Conservation (phyloP, 129 eudicot species). For the Tanacetum coccineum region DNA sequence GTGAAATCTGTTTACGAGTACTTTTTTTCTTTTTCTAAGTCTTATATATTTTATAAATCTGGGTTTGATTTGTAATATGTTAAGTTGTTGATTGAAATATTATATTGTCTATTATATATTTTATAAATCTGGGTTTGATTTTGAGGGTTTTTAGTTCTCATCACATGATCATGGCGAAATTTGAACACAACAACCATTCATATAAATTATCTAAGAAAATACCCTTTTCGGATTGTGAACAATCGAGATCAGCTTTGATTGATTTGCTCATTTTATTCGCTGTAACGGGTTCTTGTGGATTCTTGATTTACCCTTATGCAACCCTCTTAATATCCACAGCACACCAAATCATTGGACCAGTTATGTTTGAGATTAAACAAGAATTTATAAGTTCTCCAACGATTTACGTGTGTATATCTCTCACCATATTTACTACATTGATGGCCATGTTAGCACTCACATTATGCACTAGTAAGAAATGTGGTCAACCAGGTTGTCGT, state of each 20-base stretch:
- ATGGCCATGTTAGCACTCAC: slow-evolving; percentile 41
- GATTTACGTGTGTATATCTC: slow-evolving; percentile 53
- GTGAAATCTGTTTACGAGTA: neutral
- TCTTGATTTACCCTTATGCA: slow-evolving; percentile 52
- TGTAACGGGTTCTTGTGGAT: slow-evolving; percentile 59
- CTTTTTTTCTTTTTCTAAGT: neutral
- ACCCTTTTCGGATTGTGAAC: slow-evolving; percentile 48
- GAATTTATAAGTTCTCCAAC: slow-evolving; percentile 44
- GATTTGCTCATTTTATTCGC: slow-evolving; percentile 67
- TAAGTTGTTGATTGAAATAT: slow-evolving; percentile 23
- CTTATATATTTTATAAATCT: neutral
- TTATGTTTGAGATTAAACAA: slow-evolving; percentile 32
- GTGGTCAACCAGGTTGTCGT: slow-evolving; percentile 54
- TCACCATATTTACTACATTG: slow-evolving; percentile 32
- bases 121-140: too few relatives aligned
- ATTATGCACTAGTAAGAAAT: slow-evolving; percentile 33
- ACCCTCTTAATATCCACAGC: slow-evolving; percentile 19
- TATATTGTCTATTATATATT: slow-evolving; percentile 47
- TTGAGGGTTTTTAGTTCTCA: too few relatives aligned
- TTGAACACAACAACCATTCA: slow-evolving; percentile 19
- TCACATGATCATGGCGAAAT: slow-evolving; percentile 46
- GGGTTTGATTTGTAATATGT: slow-evolving; percentile 38
- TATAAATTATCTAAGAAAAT: slow-evolving; percentile 13
- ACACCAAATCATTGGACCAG: slow-evolving; percentile 28
- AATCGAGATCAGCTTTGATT: slow-evolving; percentile 58